Evolutionary conservation across 176 grass and related monocot species (phyloP).

Genomic region (Tillandsia leiboldiana): DNA sequence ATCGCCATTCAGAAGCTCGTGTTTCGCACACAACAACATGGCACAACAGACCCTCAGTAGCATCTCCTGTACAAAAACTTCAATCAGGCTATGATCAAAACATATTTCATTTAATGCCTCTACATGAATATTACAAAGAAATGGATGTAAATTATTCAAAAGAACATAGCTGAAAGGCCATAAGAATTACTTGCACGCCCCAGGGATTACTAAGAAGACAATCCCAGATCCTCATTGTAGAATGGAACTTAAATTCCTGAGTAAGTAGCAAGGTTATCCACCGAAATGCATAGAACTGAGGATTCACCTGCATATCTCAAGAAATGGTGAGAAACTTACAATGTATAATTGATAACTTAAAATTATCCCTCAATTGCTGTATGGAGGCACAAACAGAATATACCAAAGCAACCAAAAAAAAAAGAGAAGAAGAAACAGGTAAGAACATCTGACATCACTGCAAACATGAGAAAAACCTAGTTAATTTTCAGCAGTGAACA

Average conservation of each 20-base stretch:
- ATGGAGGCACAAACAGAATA: too few relatives aligned
- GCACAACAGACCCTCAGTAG: slow-evolving; percentile 84
- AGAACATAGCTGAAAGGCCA: background rate
- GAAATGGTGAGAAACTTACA: background rate
- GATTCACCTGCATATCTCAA: slow-evolving; percentile 52
- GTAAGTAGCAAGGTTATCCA: slow-evolving; percentile 89
- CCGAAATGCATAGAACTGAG: slow-evolving; percentile 94
- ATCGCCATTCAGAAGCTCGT: slow-evolving; percentile 60
- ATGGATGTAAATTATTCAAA: background rate
- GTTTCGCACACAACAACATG: slow-evolving; percentile 67
- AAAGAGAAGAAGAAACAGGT: background rate
- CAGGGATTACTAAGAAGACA: slow-evolving; percentile 71
- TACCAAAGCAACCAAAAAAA: background rate
- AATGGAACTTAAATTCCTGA: slow-evolving; percentile 73
- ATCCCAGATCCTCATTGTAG: slow-evolving; percentile 81
- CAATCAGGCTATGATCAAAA: too few relatives aligned
- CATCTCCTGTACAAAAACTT: slow-evolving; percentile 42
- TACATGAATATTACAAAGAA: background rate
- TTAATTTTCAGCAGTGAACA: background rate
- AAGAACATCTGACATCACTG: background rate
- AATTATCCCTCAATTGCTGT: too few relatives aligned
- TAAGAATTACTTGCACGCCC: slow-evolving; percentile 46
- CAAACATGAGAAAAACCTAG: background rate
- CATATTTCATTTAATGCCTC: too few relatives aligned
- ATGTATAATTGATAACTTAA: too few relatives aligned